A percentile compares a stretch with the other conserved stretches of the same genome.
phyloP scores from a whole-genome alignment of 768 basidiomycete genomes.

The Pleurotus djamor region DNA sequence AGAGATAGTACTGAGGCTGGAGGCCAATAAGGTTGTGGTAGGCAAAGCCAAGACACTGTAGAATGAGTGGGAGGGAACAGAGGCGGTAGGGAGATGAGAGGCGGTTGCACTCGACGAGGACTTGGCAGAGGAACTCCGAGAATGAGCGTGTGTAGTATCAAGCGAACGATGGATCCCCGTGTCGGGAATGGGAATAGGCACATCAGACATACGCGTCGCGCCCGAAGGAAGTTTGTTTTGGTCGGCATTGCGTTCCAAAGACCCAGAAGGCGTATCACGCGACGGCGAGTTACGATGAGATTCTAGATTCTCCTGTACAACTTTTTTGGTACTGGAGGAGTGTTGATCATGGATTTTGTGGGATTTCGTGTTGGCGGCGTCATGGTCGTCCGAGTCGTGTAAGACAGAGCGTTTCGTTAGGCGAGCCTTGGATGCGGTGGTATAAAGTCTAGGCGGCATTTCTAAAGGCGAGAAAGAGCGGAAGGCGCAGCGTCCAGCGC shows the following conservation, averaged over 20 bases:
- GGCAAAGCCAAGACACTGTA: neutral
- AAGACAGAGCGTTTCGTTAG: neutral
- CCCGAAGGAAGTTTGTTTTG: slow-evolving; percentile 22
- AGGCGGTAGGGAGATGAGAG: neutral
- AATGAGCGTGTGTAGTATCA: slow-evolving; percentile 12
- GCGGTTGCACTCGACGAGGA: slow-evolving; percentile 6
- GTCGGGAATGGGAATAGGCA: slow-evolving; percentile 52
- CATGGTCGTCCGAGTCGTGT: neutral
- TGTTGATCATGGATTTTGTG: neutral
- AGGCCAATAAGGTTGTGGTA: neutral
- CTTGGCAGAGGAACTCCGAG: slow-evolving; percentile 21
- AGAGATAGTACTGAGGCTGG: slow-evolving; percentile 13
- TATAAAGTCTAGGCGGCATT: slow-evolving; percentile 2
- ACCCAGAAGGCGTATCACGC: neutral
- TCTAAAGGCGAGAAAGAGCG: neutral
- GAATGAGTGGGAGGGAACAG: neutral
- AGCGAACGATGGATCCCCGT: slow-evolving; percentile 22
- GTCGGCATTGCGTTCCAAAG: neutral
- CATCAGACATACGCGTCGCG: slow-evolving; percentile 23
- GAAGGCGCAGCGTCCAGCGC: slow-evolving; percentile 12
- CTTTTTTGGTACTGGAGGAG: neutral
- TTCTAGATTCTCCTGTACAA: neutral
- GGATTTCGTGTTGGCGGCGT: neutral
- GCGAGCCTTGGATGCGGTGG: neutral
- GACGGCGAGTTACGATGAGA: neutral